These are phyloP conservation scores for Halteria grandinella DNA, from an alignment of 73 alveolate genomes.

Conservation along the genomic window DNA sequence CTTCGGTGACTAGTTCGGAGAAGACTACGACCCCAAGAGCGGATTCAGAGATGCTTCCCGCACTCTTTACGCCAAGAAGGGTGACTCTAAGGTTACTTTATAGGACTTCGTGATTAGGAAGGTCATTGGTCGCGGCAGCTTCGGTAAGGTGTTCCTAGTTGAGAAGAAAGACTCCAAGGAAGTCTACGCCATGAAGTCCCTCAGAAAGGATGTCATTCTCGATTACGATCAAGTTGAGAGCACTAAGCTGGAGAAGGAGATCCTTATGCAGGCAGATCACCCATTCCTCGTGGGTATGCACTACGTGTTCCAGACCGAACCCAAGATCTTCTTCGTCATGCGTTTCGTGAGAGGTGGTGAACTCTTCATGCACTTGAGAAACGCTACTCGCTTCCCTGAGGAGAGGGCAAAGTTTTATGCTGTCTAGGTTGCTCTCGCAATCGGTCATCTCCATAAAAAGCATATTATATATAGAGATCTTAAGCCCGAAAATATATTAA, in stretches of 20 bases:
- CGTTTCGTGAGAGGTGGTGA: slow-evolving; percentile 96
- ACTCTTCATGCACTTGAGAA: slow-evolving; percentile 86
- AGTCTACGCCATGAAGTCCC: slow-evolving; percentile 79
- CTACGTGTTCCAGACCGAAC: slow-evolving; percentile 87
- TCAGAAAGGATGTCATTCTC: slow-evolving; percentile 73
- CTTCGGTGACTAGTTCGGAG: too few relatives aligned
- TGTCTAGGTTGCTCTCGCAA: slow-evolving; percentile 88
- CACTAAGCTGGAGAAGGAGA: slow-evolving; percentile 45
- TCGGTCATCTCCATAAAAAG: slow-evolving; percentile 86
- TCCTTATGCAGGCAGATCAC: slow-evolving; percentile 31
- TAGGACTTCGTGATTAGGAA: slow-evolving; percentile 59
- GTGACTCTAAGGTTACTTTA: slow-evolving; percentile 19
- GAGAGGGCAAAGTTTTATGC: slow-evolving; percentile 80
- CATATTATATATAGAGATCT: slow-evolving; percentile 93
- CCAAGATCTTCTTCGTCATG: slow-evolving; percentile 91
- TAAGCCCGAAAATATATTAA: slow-evolving; percentile 95
- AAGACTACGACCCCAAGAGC: too few relatives aligned
- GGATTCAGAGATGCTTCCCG: slow-evolving; percentile 40
- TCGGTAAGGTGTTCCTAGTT: slow-evolving; percentile 81
- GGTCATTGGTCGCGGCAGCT: slow-evolving; percentile 81
- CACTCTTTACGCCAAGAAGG: slow-evolving; percentile 52
- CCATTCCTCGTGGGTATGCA: slow-evolving; percentile 55
- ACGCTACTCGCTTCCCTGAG: slow-evolving; percentile 76
- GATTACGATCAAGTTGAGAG: slow-evolving; percentile 69
- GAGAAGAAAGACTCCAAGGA: slow-evolving; percentile 62